These are phyloP conservation scores for Rubia peregrina DNA, from an alignment of 305 asterid genomes.

Conservation along the genomic window DNA sequence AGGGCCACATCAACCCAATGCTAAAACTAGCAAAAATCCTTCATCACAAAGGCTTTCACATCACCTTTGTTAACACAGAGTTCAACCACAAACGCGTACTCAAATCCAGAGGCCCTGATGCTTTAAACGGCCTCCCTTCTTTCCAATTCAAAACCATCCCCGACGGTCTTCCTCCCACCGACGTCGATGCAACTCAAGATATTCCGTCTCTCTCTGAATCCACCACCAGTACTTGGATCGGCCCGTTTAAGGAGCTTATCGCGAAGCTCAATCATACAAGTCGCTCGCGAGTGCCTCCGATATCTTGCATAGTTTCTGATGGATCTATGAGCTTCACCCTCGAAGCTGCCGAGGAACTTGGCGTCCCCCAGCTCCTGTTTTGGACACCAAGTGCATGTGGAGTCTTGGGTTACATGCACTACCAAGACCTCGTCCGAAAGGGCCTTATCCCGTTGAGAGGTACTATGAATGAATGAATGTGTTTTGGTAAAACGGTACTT, in stretches of 20 bases:
- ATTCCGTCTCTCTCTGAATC: neutral
- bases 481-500: too few relatives aligned
- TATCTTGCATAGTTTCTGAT: conserved; percentile 5
- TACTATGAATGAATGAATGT: too few relatives aligned
- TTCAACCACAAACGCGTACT: conserved; percentile 3
- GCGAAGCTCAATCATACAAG: neutral
- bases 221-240: neutral
- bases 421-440: neutral
- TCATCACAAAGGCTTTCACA: neutral
- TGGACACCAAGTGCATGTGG: conserved; percentile 4
- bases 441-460: neutral
- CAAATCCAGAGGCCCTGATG: neutral
- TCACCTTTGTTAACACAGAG: conserved; percentile 7
- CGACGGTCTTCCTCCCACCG: neutral
- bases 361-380: neutral
- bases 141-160: conserved; percentile 3
- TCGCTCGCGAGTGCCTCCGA: neutral
- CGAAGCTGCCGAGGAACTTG: conserved; percentile 1
- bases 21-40: conserved; percentile 2
- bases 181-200: neutral
- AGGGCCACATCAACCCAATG: neutral
- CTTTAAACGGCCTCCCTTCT: neutral
- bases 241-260: neutral
- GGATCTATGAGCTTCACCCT: neutral
- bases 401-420: neutral